Conservation (phyloP, 768 basidiomycete species). For the Serendipita sp. region DNA sequence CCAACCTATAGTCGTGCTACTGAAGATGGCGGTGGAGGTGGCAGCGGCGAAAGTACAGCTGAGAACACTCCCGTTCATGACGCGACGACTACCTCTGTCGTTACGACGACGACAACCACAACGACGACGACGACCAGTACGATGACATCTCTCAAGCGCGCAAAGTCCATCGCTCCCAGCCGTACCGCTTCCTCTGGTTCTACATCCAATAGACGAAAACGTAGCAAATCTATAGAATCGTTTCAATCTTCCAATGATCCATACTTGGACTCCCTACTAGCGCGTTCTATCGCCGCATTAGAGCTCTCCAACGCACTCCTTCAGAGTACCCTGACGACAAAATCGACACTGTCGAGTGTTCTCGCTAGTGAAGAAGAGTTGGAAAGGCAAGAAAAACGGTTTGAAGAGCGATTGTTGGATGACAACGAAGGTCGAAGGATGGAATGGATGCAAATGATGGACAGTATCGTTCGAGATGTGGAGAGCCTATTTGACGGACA, state of each 20-base stretch:
- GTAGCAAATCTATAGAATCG: constrained; percentile 2
- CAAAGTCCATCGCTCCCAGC: not conserved
- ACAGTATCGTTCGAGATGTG: constrained; percentile 45
- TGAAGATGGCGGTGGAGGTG: not conserved
- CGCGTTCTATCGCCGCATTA: constrained; percentile 67
- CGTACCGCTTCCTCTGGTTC: not conserved
- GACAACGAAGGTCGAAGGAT: not conserved
- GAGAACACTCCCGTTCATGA: not conserved
- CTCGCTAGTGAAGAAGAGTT: constrained; percentile 21
- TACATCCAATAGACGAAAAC: not conserved
- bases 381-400: not conserved
- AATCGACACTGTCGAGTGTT: constrained; percentile 35
- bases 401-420: not conserved
- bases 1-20: not conserved
- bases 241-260: constrained; percentile 16
- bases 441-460: constrained; percentile 52
- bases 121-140: not conserved
- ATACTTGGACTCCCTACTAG: constrained; percentile 47
- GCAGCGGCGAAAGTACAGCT: not conserved
- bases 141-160: not conserved
- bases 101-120: not conserved
- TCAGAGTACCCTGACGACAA: constrained; percentile 58
- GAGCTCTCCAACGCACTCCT: constrained; percentile 73
- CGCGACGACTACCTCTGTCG: not conserved
- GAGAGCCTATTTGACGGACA: constrained; percentile 34